Evolutionary conservation across 73 alveolate genomes (phyloP).

Genomic region (Paraurostyla sp.): DNA sequence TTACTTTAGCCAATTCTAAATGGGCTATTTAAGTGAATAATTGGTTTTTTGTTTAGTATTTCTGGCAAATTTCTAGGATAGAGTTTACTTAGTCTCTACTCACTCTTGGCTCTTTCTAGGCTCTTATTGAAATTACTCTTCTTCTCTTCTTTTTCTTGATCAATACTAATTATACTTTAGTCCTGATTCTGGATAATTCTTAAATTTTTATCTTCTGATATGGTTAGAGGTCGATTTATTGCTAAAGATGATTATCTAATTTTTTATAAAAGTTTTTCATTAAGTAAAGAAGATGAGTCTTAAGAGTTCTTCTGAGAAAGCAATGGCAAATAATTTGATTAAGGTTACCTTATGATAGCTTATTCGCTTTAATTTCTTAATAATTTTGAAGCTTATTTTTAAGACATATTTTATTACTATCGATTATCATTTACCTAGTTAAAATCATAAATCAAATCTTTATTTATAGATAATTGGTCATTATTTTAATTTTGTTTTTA

Average conservation of each 20-base stretch:
- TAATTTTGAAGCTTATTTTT: background rate
- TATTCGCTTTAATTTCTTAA: slow-evolving; percentile 40
- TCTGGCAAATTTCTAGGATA: background rate
- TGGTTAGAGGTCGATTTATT: background rate
- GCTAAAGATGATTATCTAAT: slow-evolving; percentile 48
- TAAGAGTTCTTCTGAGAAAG: background rate
- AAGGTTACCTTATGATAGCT: background rate
- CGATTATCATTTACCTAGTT: background rate
- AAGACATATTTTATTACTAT: background rate
- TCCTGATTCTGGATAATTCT: too few species aligned
- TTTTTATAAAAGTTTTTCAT: background rate
- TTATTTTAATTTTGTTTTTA: background rate
- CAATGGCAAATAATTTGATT: background rate
- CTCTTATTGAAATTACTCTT: slow-evolving; percentile 17
- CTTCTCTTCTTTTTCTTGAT: too few species aligned
- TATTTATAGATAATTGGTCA: background rate
- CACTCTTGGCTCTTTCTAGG: slow-evolving; percentile 30
- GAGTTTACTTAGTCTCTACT: background rate
- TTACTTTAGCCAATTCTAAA: background rate
- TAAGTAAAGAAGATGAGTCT: background rate
- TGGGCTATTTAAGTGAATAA: background rate
- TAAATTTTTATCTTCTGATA: background rate
- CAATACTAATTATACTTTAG: too few species aligned
- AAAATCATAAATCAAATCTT: slow-evolving; percentile 31
- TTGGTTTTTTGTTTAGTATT: background rate